phyloP scores from a whole-genome alignment of 2,329 filamentous ascomycete genomes.

The Plectosphaerella cucumerina region DNA sequence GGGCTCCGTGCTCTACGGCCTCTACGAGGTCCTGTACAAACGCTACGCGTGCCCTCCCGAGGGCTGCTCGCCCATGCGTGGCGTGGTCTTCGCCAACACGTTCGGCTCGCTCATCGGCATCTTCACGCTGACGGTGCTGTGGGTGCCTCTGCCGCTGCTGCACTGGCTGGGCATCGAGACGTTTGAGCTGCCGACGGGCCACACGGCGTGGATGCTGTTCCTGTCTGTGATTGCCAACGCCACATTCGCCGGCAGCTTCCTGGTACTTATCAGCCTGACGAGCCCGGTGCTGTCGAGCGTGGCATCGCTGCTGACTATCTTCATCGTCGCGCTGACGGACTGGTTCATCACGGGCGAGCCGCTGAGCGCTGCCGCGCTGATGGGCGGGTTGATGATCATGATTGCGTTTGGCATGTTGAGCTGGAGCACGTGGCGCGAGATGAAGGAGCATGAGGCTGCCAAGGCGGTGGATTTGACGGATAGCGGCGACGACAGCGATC shows the following conservation, averaged over 20 bases:
- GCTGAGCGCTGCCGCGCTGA: conserved; percentile 68
- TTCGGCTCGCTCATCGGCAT: conserved; percentile 83
- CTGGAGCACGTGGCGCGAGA: conserved; percentile 90
- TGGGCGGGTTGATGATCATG: conserved; percentile 84
- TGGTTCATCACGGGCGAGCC: conserved; percentile 79
- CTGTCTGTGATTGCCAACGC: conserved; percentile 85
- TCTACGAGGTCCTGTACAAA: conserved; percentile 98
- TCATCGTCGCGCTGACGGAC: conserved; percentile 89
- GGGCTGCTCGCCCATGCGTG: conserved; percentile 76
- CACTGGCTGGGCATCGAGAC: conserved; percentile 74
- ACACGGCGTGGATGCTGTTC: conserved; percentile 74
- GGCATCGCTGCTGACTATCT: conserved; percentile 90
- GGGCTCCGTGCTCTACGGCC: conserved; percentile 87
- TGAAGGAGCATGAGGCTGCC: conserved; percentile 75
- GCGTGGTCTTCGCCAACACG: conserved; percentile 91
- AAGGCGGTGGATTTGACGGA: conserved; percentile 44
- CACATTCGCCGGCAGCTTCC: conserved; percentile 86
- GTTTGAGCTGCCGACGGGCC: conserved; percentile 76
- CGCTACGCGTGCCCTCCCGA: conserved; percentile 88
- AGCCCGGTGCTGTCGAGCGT: conserved; percentile 90
- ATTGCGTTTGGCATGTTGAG: conserved; percentile 81
- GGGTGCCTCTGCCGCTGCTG: conserved; percentile 85
- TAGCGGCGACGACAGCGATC: conserved; percentile 39
- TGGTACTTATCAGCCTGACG: conserved; percentile 88
- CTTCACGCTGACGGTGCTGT: conserved; percentile 84